These are phyloP conservation scores for Botrytis pseudocinerea DNA, from an alignment of 2,329 filamentous ascomycete genomes.

Conservation along the genomic window DNA sequence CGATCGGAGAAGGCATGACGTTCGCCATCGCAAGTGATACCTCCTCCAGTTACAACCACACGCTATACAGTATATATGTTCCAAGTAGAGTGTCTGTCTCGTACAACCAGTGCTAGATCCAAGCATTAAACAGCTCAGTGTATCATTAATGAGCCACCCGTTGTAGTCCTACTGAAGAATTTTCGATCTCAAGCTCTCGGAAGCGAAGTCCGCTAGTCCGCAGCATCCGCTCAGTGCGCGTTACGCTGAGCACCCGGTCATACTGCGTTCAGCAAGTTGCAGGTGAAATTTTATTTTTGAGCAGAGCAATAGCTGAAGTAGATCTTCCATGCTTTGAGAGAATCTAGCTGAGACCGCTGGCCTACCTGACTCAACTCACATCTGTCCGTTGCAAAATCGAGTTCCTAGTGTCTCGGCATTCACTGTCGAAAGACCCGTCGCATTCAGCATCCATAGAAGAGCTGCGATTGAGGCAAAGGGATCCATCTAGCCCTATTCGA, in stretches of 20 bases:
- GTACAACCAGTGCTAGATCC: background rate
- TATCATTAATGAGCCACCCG: conserved; percentile 1
- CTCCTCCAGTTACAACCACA: background rate
- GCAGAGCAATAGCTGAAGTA: background rate
- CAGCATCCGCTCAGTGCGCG: background rate
- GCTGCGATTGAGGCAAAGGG: background rate
- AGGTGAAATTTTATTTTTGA: background rate
- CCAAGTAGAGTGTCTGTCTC: background rate
- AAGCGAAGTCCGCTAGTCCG: background rate
- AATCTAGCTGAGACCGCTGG: background rate
- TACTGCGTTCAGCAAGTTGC: background rate
- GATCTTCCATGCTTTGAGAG: background rate
- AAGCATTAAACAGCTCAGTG: background rate
- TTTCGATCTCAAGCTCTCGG: background rate
- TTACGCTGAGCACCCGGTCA: background rate
- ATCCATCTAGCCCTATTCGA: background rate
- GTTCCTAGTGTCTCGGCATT: background rate
- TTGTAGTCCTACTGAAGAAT: background rate
- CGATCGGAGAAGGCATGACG: background rate
- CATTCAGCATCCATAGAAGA: background rate
- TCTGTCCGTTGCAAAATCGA: background rate
- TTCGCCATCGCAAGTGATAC: background rate
- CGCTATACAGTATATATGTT: background rate
- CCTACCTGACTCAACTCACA: background rate
- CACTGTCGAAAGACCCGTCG: background rate